Evolutionary conservation across 805 yeast genomes (phyloP).

Genomic region (Teunomyces aglyptinius): DNA sequence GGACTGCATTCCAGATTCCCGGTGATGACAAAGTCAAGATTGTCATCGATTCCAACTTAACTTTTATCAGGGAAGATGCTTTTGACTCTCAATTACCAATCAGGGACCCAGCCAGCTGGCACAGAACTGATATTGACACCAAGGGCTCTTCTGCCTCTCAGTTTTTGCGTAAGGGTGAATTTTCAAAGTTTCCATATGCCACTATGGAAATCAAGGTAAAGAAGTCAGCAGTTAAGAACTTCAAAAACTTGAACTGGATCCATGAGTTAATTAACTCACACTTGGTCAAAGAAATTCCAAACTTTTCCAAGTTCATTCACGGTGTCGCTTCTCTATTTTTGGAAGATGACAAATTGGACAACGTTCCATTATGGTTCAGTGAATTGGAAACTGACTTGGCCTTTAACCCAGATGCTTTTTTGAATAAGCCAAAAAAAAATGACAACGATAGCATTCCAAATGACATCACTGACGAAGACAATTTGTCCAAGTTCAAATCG

Average conservation of each 20-base stretch:
- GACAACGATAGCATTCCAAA: slow-evolving; percentile 10
- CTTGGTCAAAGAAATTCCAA: slow-evolving; percentile 89
- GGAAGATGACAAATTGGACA: slow-evolving; percentile 87
- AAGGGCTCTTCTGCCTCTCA: slow-evolving; percentile 65
- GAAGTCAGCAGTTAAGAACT: slow-evolving; percentile 28
- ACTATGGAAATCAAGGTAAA: slow-evolving; percentile 82
- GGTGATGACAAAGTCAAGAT: slow-evolving; percentile 93
- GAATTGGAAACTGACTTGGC: slow-evolving; percentile 59
- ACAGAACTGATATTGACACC: slow-evolving; percentile 85
- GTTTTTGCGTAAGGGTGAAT: slow-evolving; percentile 83
- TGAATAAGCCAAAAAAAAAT: slow-evolving; percentile 8
- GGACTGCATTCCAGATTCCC: slow-evolving; percentile 97
- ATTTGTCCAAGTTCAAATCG: slow-evolving; percentile 39
- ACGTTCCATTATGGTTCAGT: slow-evolving; percentile 92
- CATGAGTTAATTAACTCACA: slow-evolving; percentile 80
- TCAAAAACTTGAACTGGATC: slow-evolving; percentile 69
- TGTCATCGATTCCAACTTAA: slow-evolving; percentile 83
- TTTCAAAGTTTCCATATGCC: slow-evolving; percentile 74
- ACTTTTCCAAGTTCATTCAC: slow-evolving; percentile 88
- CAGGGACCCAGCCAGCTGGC: slow-evolving; percentile 89
- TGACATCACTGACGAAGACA: slow-evolving; percentile 50
- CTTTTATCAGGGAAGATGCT: slow-evolving; percentile 86
- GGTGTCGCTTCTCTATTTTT: slow-evolving; percentile 86
- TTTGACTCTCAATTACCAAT: slow-evolving; percentile 84
- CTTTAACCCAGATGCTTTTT: slow-evolving; percentile 13